A percentile compares a stretch with the other conserved stretches of the same genome.
These are phyloP conservation scores for Chlorella sp. DNA, from an alignment of 139 green algal genomes.

Conservation along the genomic window DNA sequence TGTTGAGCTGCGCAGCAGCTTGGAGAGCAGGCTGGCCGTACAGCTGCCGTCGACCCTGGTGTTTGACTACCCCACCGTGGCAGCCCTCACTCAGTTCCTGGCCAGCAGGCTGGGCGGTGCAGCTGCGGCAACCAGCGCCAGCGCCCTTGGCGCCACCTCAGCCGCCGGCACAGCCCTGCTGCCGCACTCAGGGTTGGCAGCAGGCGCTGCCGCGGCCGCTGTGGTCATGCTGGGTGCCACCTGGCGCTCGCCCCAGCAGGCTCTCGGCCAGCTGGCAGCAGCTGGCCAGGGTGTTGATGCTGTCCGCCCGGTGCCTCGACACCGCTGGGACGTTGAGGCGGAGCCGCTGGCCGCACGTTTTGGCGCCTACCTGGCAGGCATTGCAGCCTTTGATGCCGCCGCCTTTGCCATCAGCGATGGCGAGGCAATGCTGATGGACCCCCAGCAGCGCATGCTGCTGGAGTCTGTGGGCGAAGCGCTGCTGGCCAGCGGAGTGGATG, in stretches of 20 bases:
- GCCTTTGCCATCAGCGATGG: constrained; percentile 62
- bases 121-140: background rate
- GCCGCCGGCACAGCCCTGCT: background rate
- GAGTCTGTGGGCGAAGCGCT: constrained; percentile 43
- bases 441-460: constrained; percentile 61
- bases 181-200: background rate
- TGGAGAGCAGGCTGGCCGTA: constrained; percentile 55
- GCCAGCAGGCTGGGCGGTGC: background rate
- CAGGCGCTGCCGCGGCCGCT: background rate
- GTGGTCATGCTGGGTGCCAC: constrained; percentile 14
- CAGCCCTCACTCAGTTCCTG: constrained; percentile 32
- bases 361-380: constrained; percentile 54
- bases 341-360: constrained; percentile 54
- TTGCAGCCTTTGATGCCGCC: constrained; percentile 73
- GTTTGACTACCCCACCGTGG: constrained; percentile 79
- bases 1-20: constrained; percentile 51
- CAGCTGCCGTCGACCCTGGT: constrained; percentile 69
- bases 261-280: background rate
- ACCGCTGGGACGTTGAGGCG: constrained; percentile 64
- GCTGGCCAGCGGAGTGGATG: background rate
- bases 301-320: constrained; percentile 50
- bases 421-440: constrained; percentile 80
- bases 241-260: constrained; percentile 6
- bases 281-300: constrained; percentile 42
- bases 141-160: background rate